Conservation (phyloP, 208 protist species). For the Tritrichomonas musculus region DNA sequence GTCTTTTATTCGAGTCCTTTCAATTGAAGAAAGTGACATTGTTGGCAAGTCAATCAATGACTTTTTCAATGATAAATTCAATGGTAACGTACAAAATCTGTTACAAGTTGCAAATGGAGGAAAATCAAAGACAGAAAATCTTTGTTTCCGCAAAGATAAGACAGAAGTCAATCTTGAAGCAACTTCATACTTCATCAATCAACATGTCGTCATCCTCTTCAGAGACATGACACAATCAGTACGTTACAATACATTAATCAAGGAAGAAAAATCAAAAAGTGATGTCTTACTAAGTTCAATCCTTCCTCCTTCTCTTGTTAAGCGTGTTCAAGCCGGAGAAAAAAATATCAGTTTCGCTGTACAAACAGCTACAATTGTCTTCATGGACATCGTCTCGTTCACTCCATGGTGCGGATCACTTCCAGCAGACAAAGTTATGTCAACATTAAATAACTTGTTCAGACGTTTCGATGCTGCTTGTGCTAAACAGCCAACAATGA, state of each 20-base stretch:
- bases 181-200: background rate
- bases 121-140: background rate
- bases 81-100: too few relatives aligned
- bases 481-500: background rate
- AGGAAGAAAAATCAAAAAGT: background rate
- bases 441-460: background rate
- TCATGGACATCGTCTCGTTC: background rate
- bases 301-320: background rate
- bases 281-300: background rate
- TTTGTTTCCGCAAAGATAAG: background rate
- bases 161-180: too few relatives aligned
- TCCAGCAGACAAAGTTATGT: background rate
- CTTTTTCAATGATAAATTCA: background rate
- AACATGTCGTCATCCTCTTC: background rate
- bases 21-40: background rate
- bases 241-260: background rate
- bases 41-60: background rate
- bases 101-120: background rate
- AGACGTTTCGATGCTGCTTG: background rate
- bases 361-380: background rate
- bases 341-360: background rate
- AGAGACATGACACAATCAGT: background rate
- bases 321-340: background rate
- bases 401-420: background rate
- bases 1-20: background rate